These are phyloP conservation scores for Leptomonas seymouri DNA, from an alignment of 208 protist species.

Conservation along the genomic window DNA sequence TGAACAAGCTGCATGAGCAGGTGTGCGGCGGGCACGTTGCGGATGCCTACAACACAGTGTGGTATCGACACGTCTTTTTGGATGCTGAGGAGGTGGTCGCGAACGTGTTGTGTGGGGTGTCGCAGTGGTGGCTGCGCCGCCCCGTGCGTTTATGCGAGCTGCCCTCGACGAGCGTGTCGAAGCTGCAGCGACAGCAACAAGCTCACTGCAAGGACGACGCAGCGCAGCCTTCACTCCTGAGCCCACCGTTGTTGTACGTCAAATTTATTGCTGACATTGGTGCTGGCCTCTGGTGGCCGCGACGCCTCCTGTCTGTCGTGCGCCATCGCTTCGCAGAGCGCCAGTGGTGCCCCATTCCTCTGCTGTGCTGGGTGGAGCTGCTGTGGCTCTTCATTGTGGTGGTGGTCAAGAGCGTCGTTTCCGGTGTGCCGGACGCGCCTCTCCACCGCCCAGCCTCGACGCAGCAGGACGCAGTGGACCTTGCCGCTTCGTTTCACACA, in stretches of 20 bases:
- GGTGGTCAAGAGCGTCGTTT: slow-evolving; percentile 5
- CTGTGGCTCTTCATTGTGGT: slow-evolving; percentile 6
- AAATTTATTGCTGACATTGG: slow-evolving; percentile 34
- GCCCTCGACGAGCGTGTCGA: slow-evolving; percentile 10
- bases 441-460: not conserved
- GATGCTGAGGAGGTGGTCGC: slow-evolving; percentile 12
- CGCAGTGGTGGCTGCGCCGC: slow-evolving; percentile 61
- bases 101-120: slow-evolving; percentile 36
- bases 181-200: not conserved
- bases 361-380: slow-evolving; percentile 10
- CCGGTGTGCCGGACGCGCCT: slow-evolving; percentile 10
- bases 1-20: slow-evolving; percentile 13
- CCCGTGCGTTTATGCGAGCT: slow-evolving; percentile 36
- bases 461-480: slow-evolving; percentile 7
- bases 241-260: slow-evolving; percentile 22
- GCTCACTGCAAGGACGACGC: not conserved
- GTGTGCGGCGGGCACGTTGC: not conserved
- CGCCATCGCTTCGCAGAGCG: slow-evolving; percentile 11
- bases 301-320: slow-evolving; percentile 19
- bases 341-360: not conserved
- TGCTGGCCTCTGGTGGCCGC: slow-evolving; percentile 25
- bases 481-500: slow-evolving; percentile 17
- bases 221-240: not conserved
- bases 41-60: slow-evolving; percentile 16
- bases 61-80: slow-evolving; percentile 48